Evolutionary conservation across 352 stramenopile species (phyloP), one percentile per base, ranked within the genome.

Genomic region (Achlya hypogyna): DNA sequence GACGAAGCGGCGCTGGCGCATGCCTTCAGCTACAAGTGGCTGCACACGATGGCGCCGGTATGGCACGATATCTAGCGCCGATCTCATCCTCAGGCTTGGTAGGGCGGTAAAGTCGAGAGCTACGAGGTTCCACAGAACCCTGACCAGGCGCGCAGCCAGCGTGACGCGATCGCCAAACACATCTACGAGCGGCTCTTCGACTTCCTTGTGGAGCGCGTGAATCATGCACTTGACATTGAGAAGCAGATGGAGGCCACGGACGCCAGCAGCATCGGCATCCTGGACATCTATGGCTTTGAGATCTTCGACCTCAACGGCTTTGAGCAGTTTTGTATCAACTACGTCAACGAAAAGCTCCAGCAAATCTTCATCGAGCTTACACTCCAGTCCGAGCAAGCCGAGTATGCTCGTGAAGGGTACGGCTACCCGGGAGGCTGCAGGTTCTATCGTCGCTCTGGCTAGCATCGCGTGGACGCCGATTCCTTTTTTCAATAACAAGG

Each of bases 161-260:
- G 96, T 5, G 96, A 99, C 74, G 96, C 95, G 2, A 91, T 99
- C 40, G 95, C 96, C 6, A 99, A 98, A 81, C 82, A 96, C 45
- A 79, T 98, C 12, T 99, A 99, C 73, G 95, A 96, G 25, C 88
- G 87, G 38, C 69, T 98, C 14, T 99, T 99, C 76, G 78, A 98
- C 53, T 99, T 97, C 77, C 80, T 99, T 35, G 95, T 99, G 27
- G 88, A 95, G 56, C 82, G 86, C 35, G 77, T 97, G 35, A 97
- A 96, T 62, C 77, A 89, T 65, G 86, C 86, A 5, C 63, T 94
- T 16, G 86, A 94, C 66, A 78, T 94, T 62, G 82, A 94, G 47
- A 88, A 89, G 63, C 88, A 89, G 43, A 81, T 81, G 0, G 82
- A 91, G 56, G 27, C 28, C 9, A 4, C 38, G 22, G 84, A 92